Evolutionary conservation across 2,329 filamentous ascomycete genomes (phyloP), one percentile per base, ranked within the genome.

Genomic region (Alternaria incomplexa): DNA sequence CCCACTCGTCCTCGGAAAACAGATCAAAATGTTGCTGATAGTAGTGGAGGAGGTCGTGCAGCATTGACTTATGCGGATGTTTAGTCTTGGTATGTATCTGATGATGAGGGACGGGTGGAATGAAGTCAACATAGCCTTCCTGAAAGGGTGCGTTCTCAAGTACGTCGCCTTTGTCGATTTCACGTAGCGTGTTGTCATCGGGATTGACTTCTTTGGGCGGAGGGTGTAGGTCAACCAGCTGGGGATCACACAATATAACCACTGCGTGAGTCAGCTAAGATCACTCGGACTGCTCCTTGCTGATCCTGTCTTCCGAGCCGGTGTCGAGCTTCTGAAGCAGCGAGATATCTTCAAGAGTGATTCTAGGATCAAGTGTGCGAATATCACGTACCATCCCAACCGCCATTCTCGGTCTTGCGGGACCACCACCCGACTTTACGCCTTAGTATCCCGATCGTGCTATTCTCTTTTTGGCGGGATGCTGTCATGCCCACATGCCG

Each of bases 401-500:
- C 74, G 1, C 68, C 72, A 3, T 52, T 58, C 1, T 28, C 47
- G 4, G 64, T 75, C 17, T 67, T 40, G 28, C 70, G 61, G 26
- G 53, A 71, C 76, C 76, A 79, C 73, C 73, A 79, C 11, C 70
- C 69, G 8, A 74, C 58, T 47, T 79, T 78, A 1, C 76, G 66
- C 22, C 76, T 48, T 15, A 79, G 40, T 8, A 79, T 78, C 1
- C 70, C 75, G 7, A 71, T 73, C 0, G 75, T 77, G 3, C 65
- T 71, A 1, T 72, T 61, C 44, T 73, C 71, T 12, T 69, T 67
- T 12, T 69, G 57, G 7, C 70, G 63, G 20, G 74, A 64, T 3
- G 72, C 63, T 6, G 75, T 79, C 75, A 79, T 77, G 0, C 76
- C 76, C 4, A 77, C 69, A 64, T 79, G 76, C 28, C 76, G 64